Conservation (phyloP, 345 rosid genomes). For the Salix brachista region DNA sequence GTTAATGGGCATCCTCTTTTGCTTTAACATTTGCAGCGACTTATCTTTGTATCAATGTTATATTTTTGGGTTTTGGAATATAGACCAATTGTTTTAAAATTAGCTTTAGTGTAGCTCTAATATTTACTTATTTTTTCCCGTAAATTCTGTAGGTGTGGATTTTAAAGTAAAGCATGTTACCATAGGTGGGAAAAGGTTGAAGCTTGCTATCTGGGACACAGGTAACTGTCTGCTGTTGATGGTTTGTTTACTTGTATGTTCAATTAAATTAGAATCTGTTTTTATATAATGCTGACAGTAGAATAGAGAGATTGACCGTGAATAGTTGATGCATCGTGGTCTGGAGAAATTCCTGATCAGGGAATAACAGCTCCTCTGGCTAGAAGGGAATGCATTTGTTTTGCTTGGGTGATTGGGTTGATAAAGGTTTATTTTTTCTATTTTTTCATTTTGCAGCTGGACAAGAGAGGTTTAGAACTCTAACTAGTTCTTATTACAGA, state of each 20-base stretch:
- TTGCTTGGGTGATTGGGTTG: too few species aligned
- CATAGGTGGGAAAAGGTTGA: slow-evolving; percentile 71
- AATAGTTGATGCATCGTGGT: neutral
- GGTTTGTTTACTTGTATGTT: neutral
- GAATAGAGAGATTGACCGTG: neutral
- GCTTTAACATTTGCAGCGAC: neutral
- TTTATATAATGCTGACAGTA: neutral
- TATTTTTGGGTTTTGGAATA: too few species aligned
- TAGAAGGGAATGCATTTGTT: too few species aligned
- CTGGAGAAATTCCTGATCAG: neutral
- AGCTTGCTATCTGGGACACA: slow-evolving; percentile 98
- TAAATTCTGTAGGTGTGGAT: slow-evolving; percentile 62
- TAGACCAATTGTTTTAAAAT: too few species aligned
- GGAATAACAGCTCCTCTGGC: neutral
- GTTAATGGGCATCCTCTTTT: neutral
- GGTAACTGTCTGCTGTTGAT: slow-evolving; percentile 32
- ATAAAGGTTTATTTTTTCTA: too few species aligned
- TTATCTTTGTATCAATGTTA: too few species aligned
- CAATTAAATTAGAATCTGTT: neutral
- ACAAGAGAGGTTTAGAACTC: slow-evolving; percentile 90
- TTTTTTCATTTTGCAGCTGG: slow-evolving; percentile 57
- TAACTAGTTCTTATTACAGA: slow-evolving; percentile 89
- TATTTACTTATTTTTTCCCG: neutral
- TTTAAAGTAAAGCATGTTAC: slow-evolving; percentile 85
- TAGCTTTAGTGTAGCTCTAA: too few species aligned